Conservation (phyloP, 257 asterid genomes). For the Anisodus tanguticus region DNA sequence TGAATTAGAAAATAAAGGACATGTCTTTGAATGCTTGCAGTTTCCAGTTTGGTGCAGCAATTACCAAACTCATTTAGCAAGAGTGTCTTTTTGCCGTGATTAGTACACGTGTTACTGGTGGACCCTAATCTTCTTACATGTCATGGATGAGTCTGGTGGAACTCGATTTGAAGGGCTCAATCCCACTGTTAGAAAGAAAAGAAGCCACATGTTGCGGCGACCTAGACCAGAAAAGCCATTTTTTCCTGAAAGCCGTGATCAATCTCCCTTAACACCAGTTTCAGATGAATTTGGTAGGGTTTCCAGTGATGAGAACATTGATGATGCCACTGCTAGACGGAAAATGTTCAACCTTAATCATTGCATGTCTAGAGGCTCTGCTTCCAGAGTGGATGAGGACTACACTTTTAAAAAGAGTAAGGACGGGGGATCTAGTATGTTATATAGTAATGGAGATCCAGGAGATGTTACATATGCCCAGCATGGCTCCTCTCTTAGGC, state of each 20-base stretch:
- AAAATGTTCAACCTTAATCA: conserved; percentile 80
- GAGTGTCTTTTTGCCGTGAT: conserved; percentile 16
- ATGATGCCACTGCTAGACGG: conserved; percentile 61
- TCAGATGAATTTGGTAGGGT: conserved; percentile 68
- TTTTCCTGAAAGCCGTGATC: conserved; percentile 50
- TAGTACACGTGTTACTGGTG: conserved; percentile 30
- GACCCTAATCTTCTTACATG: conserved; percentile 4
- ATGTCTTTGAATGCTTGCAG: conserved; percentile 22
- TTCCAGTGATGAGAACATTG: conserved; percentile 73
- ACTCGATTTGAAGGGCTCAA: conserved; percentile 57
- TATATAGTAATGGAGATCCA: conserved; percentile 42
- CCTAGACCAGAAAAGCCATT: conserved; percentile 71
- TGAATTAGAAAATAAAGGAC: conserved; percentile 9
- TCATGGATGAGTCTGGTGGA: conserved; percentile 69
- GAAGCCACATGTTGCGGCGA: conserved; percentile 76
- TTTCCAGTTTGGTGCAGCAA: conserved; percentile 33
- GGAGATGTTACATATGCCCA: conserved; percentile 35
- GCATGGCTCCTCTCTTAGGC: conserved; percentile 26
- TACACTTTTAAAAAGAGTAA: conserved; percentile 32
- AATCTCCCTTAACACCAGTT: conserved; percentile 55
- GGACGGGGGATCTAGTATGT: conserved; percentile 43
- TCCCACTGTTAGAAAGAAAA: conserved; percentile 60
- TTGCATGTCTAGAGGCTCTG: conserved; percentile 73
- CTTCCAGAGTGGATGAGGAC: conserved; percentile 40
- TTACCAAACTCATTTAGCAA: conserved; percentile 28